A percentile compares a stretch with the other conserved stretches of the same genome.
phyloP scores from a whole-genome alignment of 78 protist genomes.

The Pigoraptor vietnamica region DNA sequence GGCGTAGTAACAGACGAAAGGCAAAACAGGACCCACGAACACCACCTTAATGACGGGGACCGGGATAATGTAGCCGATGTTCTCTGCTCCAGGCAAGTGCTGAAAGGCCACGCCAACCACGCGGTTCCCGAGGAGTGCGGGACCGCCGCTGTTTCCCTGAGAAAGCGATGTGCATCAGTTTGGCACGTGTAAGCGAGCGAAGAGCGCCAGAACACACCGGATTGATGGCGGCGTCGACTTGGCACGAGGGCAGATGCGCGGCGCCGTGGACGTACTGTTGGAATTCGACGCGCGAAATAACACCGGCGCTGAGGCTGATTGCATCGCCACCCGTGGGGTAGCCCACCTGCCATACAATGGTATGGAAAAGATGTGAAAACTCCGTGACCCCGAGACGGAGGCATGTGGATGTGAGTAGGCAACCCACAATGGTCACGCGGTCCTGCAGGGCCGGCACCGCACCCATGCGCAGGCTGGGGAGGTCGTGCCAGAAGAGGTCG shows the following conservation, averaged over 20 bases:
- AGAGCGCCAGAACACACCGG: neutral
- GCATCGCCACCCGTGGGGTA: conserved; percentile 55
- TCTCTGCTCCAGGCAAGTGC: conserved; percentile 19
- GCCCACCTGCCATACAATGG: conserved; percentile 33
- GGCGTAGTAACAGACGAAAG: too few species aligned
- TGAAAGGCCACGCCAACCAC: conserved; percentile 56
- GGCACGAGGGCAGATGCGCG: conserved; percentile 26
- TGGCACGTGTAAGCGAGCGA: too few species aligned
- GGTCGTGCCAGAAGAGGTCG: conserved; percentile 40
- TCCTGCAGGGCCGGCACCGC: neutral
- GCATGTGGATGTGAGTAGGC: too few species aligned
- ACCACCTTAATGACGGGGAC: conserved; percentile 7
- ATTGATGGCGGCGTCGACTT: conserved; percentile 62
- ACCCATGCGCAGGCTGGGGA: neutral
- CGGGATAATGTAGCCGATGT: conserved; percentile 50
- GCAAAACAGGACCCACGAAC: neutral
- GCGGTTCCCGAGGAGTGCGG: conserved; percentile 12
- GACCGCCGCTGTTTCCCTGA: conserved; percentile 63
- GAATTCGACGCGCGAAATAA: conserved; percentile 40
- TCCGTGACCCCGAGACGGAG: too few species aligned
- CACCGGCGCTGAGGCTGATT: conserved; percentile 31
- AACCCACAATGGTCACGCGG: conserved; percentile 2
- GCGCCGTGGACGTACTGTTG: conserved; percentile 20
- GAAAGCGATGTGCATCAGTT: neutral
- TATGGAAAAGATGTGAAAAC: conserved; percentile 19